Evolutionary conservation across 2,329 filamentous ascomycete genomes (phyloP), one percentile per base, ranked within the genome.

Genomic region (Microcera coccophila): DNA sequence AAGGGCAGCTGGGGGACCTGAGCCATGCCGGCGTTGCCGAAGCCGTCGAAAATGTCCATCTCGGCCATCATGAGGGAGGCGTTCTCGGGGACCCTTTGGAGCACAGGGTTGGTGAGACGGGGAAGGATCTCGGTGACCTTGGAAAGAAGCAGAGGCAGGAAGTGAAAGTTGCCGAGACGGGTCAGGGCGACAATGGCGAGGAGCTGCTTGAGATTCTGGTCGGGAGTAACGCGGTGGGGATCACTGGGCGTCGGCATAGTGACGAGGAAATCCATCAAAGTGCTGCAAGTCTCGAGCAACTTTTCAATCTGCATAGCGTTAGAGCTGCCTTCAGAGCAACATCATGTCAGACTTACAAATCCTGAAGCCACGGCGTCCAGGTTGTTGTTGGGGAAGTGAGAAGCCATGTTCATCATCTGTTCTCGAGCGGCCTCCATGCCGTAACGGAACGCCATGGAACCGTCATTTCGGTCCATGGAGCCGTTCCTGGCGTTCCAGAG

Each of bases 291-390:
- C 52, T 90, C 85, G 54, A 93, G 79, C 11, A 95, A 68, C 61
- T 91, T 91, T 60, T 90, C 87, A 47, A 93, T 81, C 79, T 84
- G 53, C 1, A 12, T 26, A 26, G 22, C 7, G 22, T 26, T 26
- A 26, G 12, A 7, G 7, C 22, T 26, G 22, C 22, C 7, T 26
- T 26, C 22, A 7, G 17, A 2, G 14, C 29, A 3, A 8, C 12
- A 17, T 24, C 4, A 15, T 18, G 10, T 11, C 14, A 5, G 18
- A 71, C 81, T 63, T 68, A 87, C 85, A 64, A 94, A 63, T 19
- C 85, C 85, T 29, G 87, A 77, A 15, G 84, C 85, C 51, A 90
- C 75, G 3, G 90, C 71, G 50, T 91, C 87, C 70, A 89, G 83
- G 33, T 51, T 83, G 76, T n/a, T n/a, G 26, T 80, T 79, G 0